Evolutionary conservation across 371 early-diverging fungal genomes (phyloP), one percentile per base, ranked within the genome.

Genomic region (Parasitella parasitica): DNA sequence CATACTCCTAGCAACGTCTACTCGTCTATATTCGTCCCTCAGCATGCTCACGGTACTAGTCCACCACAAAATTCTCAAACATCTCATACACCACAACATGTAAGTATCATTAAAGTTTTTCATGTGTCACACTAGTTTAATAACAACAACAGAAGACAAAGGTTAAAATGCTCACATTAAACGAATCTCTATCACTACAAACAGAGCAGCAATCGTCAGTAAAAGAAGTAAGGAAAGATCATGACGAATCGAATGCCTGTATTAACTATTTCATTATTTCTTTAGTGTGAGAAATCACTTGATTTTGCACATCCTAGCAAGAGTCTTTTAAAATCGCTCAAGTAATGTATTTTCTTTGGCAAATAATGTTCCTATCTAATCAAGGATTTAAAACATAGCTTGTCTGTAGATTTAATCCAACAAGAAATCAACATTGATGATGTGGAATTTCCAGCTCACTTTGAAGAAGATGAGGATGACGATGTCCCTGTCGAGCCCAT

Each of bases 101-200:
- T 30, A 50, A 50, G 28, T 30, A 16, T 27, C 1, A n/a, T 38
- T 15, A 32, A 6, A 32, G 11, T 1, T 13, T 3, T 4, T 2
- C 0, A n/a, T n/a, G n/a, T n/a, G n/a, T 13, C 1, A 24, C 7
- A 22, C 4, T 0, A 11, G 1, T 1, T 12, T 9, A 22, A 20
- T 46, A 22, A 46, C 13, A 4, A 13, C 12, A 24, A 5, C 24
- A 24, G 13, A 20, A 67, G 67, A 12, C 67, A 52, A 67, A 67
- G 39, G 67, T 67, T 6, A 61, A 54, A 46, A 67, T 67, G 67
- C 28, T 67, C 18, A 57, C 61, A n/a, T 54, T 67, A 18, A 54
- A 67, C 24, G 67, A 67, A 27, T 61, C 62, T 4, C 22, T 67
- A 20, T 37, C 54, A 4, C 48, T 67, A 32, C 67, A 67, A 61